A percentile compares a stretch with the other conserved stretches of the same genome.
Evolutionary conservation across 2,329 filamentous ascomycete genomes (phyloP).

Genomic region (Trichoderma sp.): DNA sequence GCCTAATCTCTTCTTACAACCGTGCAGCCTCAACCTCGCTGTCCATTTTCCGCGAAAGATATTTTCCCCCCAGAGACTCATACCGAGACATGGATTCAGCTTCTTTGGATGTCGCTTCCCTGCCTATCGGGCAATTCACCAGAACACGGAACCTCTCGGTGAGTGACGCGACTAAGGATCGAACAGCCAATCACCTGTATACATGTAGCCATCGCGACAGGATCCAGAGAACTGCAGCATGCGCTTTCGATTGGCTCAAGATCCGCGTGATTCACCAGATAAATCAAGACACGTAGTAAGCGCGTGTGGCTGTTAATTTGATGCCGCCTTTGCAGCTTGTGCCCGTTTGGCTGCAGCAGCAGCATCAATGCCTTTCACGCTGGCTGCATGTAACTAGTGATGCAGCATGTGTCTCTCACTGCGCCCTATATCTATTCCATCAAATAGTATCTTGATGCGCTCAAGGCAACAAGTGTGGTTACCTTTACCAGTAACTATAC

Average conservation of each 20-base stretch:
- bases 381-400: neutral
- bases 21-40: neutral
- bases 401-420: neutral
- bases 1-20: neutral
- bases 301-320: neutral
- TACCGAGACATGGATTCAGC: neutral
- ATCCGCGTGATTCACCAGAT: neutral
- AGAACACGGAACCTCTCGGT: neutral
- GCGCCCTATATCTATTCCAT: neutral
- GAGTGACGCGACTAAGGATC: neutral
- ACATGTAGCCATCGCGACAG: neutral
- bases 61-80: neutral
- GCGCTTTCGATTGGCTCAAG: neutral
- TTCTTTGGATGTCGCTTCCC: neutral
- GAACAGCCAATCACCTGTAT: neutral
- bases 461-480: neutral
- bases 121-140: neutral
- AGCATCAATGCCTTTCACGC: neutral
- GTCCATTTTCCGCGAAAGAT: neutral
- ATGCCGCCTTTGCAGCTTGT: neutral
- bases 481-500: neutral
- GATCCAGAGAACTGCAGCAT: neutral
- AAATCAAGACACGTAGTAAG: neutral
- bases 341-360: neutral
- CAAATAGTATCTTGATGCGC: neutral